Base-by-base conservation (phyloP, 768 basidiomycete genomes). In the Amanita polypyramis region DNA sequence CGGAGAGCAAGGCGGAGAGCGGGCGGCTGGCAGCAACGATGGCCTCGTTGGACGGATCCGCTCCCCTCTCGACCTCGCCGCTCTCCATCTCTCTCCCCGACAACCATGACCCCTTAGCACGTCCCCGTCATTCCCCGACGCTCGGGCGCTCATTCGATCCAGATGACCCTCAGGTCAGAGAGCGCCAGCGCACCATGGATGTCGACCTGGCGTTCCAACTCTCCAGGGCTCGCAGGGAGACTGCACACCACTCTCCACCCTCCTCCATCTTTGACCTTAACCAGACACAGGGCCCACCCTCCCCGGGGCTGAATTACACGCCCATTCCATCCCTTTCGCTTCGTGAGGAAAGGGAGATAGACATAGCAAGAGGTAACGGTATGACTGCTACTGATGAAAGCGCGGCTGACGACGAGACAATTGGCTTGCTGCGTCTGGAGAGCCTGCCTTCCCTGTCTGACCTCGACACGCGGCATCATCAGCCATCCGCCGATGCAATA, bases 151-250 rank as follows among this genome's bases (percentile, higher is more conserved):
- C 83, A 7, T 74, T 76, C 51, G 80, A 87, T 59, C 76, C 73
- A 8, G 73, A 81, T 67, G 82, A 88, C 58, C 79, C 84, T 0
- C 77, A 86, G 45, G 79, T 78, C 15, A 72, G 82, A 47, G 92
- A 96, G 62, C 79, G 93, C 15, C 93, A 97, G 69, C 77, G 86
- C 30, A 81, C 89, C 5, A 88, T 96, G 83, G 94, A 97, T 57
- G 88, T 88, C 0, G 92, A 94, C 57, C 90, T 91, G 85, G 89
- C 86, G 45, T 75, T 88, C 60, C 83, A 85, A 27, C 75, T 85
- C 35, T 85, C 82, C 19, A 72, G 77, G 17, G 85, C 84, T 1
- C 75, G 87, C 17, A 70, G 82, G 51, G 80, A 80, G 43, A 83
- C 82, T 0, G 56, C 79, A 5, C 62, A 67, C 3, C 52, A 62